These are phyloP conservation scores for Boeremia lycopersici DNA, from an alignment of 2,329 filamentous ascomycete species.

Conservation along the genomic window DNA sequence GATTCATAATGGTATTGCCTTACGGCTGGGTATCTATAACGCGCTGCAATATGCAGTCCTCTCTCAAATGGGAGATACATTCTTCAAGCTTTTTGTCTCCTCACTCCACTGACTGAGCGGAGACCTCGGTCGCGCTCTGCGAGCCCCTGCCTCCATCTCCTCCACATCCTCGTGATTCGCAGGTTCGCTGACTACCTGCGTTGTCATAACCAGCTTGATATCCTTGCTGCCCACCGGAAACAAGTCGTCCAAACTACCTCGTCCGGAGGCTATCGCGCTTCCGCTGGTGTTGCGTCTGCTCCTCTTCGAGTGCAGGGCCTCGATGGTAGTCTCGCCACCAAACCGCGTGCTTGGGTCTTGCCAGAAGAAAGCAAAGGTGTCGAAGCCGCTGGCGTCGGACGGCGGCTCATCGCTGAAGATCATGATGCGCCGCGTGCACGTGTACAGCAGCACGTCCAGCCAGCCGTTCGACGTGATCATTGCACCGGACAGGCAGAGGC, in stretches of 20 bases:
- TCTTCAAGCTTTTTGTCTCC: conserved; percentile 33
- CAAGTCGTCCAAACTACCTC: conserved; percentile 36
- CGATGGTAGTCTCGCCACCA: conserved; percentile 55
- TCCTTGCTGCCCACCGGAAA: conserved; percentile 27
- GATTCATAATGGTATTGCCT: neutral
- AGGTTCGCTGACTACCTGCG: conserved; percentile 40
- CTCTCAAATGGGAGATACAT: conserved; percentile 7
- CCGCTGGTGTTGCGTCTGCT: conserved; percentile 20
- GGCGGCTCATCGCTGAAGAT: conserved; percentile 57
- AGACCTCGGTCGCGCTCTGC: conserved; percentile 32
- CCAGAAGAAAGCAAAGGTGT: conserved; percentile 47
- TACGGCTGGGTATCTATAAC: conserved; percentile 7
- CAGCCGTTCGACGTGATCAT: conserved; percentile 65
- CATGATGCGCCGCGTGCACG: conserved; percentile 61
- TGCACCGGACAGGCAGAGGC: conserved; percentile 60
- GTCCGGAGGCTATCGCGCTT: conserved; percentile 22
- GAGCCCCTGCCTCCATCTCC: conserved; percentile 37
- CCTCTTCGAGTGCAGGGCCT: conserved; percentile 23
- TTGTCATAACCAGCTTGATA: conserved; percentile 46
- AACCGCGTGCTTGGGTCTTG: conserved; percentile 44
- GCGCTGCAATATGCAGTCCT: neutral
- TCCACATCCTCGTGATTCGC: conserved; percentile 42
- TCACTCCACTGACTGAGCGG: conserved; percentile 43
- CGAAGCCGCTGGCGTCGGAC: conserved; percentile 43
- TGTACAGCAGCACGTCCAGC: conserved; percentile 65